phyloP scores from a whole-genome alignment of 192 early-diverging fungal genomes.

The Chytriomyces sp. region DNA sequence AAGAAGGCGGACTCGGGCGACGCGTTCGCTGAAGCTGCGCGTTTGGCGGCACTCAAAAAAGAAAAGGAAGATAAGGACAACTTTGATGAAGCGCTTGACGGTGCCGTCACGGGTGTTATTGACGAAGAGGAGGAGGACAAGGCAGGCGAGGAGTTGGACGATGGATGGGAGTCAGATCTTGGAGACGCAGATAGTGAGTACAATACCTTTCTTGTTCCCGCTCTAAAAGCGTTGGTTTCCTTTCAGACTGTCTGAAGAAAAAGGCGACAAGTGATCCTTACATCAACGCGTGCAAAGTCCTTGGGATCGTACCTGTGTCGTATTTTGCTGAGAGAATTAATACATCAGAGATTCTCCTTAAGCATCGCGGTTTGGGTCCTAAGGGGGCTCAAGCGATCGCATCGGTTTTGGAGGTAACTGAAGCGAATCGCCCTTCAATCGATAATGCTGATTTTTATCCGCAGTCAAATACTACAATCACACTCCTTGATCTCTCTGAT shows the following conservation, averaged over 20 bases:
- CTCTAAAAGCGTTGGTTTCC: neutral
- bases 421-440: no score
- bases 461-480: constrained; percentile 40
- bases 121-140: neutral
- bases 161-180: constrained; percentile 17
- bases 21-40: neutral
- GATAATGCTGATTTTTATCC: neutral
- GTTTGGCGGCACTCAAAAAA: neutral
- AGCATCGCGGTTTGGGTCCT: constrained; percentile 52
- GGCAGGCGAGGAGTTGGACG: constrained; percentile 5
- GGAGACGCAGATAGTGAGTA: neutral
- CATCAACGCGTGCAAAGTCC: constrained; percentile 43
- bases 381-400: constrained; percentile 53
- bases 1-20: neutral
- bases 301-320: constrained; percentile 53
- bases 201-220: neutral
- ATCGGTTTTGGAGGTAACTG: constrained; percentile 47
- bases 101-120: neutral
- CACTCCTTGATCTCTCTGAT: constrained; percentile 46
- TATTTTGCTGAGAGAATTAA: constrained; percentile 23
- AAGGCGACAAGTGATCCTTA: constrained; percentile 44
- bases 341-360: constrained; percentile 41
- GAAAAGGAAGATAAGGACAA: neutral
- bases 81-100: neutral
- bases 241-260: constrained; percentile 34